Base-by-base conservation (phyloP, 345 rosid species). In the Punica granatum region DNA sequence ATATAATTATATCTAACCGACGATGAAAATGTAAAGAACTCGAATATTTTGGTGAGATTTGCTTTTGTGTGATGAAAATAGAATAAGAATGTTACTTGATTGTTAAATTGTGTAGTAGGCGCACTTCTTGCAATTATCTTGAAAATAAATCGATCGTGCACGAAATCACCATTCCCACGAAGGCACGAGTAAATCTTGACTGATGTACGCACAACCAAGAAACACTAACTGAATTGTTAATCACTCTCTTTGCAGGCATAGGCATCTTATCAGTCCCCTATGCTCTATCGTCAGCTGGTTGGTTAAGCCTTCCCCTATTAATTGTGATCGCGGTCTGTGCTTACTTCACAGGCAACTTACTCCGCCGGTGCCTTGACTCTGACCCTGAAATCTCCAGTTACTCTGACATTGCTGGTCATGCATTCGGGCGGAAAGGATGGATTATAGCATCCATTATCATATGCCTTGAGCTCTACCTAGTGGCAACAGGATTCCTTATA, bases 261-360 rank as follows among this genome's bases (percentile, higher is more conserved):
- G 96, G 98, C 44, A 86, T 92, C 69, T 80, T 92, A 63, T 90
- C 98, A 16, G 81, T 81, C 33, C 90, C 96, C 30, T 86, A 88
- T 70, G 98, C 97, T 26, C 73, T 92, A 25, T 83, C 96, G 66
- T 76, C 96, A 0, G 96, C 96, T 71, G 98, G 98, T 71, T 92
- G 98, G 98, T 41, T 86, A 72, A 86, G 97, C 83, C 80, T 92
- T 71, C 54, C 70, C 12, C 72, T 88, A 7, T 82, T 92, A 33
- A 82, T 90, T 56, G 44, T 77, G 33, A 74, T 88, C 14, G 90
- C 95, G 32, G 59, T 70, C 23, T 76, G 86, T 51, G 73, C 90
- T 12, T 92, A 85, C 67, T 92, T 85, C 76, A 75, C 89, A 0
- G 91, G 88, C 37, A 73, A 90, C 63, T 73, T 92, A 65, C 84